Conservation (phyloP, 1,284 basidiomycete species). For the Jaminaea rosea region DNA sequence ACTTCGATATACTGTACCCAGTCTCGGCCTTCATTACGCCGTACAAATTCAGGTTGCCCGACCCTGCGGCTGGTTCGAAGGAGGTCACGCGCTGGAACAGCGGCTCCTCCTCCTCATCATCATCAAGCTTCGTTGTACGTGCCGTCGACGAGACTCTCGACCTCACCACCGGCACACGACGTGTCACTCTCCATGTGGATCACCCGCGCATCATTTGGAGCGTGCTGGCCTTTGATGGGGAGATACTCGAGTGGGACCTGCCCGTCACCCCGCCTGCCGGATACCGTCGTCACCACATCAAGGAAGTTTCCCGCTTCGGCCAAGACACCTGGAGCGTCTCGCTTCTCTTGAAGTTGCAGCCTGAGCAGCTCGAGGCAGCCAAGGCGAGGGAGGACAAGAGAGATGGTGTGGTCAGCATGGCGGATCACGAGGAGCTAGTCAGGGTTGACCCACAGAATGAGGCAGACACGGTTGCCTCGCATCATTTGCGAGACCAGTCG, state of each 20-base stretch:
- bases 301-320: slow-evolving; percentile 75
- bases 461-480: neutral
- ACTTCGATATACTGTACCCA: slow-evolving; percentile 59
- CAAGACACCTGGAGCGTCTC: slow-evolving; percentile 64
- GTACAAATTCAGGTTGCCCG: slow-evolving; percentile 61
- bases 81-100: neutral
- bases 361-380: slow-evolving; percentile 26
- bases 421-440: slow-evolving; percentile 5
- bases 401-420: neutral
- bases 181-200: slow-evolving; percentile 62
- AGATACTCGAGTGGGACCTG: slow-evolving; percentile 71
- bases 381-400: slow-evolving; percentile 5
- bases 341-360: slow-evolving; percentile 59
- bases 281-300: slow-evolving; percentile 77
- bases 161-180: slow-evolving; percentile 58
- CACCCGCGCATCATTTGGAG: slow-evolving; percentile 83
- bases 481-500: slow-evolving; percentile 1
- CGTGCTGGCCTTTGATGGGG: slow-evolving; percentile 85
- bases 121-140: slow-evolving; percentile 54
- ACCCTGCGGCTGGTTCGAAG: slow-evolving; percentile 47
- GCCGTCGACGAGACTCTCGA: slow-evolving; percentile 60
- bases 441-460: slow-evolving; percentile 2
- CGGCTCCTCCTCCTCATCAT: neutral
- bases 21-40: slow-evolving; percentile 62
- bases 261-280: slow-evolving; percentile 50